Conservation (phyloP, 495 filamentous ascomycete genomes). For the Penicillium macrosclerotiorum region DNA sequence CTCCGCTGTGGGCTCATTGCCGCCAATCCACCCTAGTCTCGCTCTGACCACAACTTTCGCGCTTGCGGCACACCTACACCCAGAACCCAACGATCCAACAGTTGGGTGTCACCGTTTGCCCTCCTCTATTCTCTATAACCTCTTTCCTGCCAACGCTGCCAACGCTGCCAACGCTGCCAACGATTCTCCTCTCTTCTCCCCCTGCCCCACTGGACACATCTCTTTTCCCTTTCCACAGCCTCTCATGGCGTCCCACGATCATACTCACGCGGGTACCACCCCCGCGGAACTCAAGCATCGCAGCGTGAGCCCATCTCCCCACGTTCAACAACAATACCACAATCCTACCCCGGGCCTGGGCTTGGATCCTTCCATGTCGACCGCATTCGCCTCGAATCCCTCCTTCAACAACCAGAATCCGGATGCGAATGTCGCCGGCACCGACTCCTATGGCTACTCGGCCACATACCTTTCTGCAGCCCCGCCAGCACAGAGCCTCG, state of each 20-base stretch:
- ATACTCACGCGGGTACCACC: constrained; percentile 26
- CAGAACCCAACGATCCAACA: too few species aligned
- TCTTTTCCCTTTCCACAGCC: too few species aligned
- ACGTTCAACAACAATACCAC: constrained; percentile 39
- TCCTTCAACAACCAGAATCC: constrained; percentile 25
- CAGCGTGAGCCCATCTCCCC: constrained; percentile 43
- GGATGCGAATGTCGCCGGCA: constrained; percentile 16
- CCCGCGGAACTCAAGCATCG: constrained; percentile 32
- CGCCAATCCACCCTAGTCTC: constrained; percentile 5
- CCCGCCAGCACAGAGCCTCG: constrained; percentile 25
- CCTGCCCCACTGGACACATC: too few species aligned
- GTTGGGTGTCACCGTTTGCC: too few species aligned
- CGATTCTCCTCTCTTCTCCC: too few species aligned
- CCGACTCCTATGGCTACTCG: constrained; percentile 35
- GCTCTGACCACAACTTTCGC: constrained; percentile 9
- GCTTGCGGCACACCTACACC: constrained; percentile 14
- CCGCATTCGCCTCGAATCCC: constrained; percentile 25
- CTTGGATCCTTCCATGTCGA: constrained; percentile 39
- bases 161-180: too few species aligned
- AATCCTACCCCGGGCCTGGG: constrained; percentile 34
- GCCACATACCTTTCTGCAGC: constrained; percentile 27
- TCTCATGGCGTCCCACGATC: constrained; percentile 42
- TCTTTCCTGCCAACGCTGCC: too few species aligned
- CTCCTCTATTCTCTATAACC: too few species aligned
- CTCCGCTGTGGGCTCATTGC: background rate